Base-by-base conservation (phyloP, 2,329 filamentous ascomycete genomes). In the Nectriaceae sp. region DNA sequence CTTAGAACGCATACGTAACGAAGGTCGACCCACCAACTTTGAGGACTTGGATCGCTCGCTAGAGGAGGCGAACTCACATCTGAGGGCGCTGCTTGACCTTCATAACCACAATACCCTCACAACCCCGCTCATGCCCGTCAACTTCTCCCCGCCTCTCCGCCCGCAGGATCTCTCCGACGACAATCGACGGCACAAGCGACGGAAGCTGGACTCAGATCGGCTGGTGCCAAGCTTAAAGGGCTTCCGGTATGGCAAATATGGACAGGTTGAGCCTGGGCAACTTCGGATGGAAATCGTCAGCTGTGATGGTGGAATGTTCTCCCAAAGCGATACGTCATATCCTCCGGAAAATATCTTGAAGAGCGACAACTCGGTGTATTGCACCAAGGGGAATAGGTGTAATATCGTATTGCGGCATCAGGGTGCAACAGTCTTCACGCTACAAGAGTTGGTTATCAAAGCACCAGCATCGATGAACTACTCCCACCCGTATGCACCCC, bases 401-500 rank as follows among this genome's bases (percentile, higher is more conserved):
- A 96, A 96, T 64, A 83, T 97, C 59, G 77, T 97, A 11, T 70
- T 97, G 47, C 83, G 84, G 49, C 93, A 97, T 66, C 84, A 88
- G 56, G 90, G 89, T 38, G 84, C 84, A 31, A 87, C 88, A 2
- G 83, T 88, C 1, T 97, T 97, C 62, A 89, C 82, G 46, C 71
- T 97, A 46, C 88, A 90, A 59, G 93, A 93, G 70, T 73, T 97
- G 42, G 79, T 95, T 54, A 95, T 97, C 69, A 92, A 90, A 66
- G 90, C 89, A 10, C 93, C 93, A 1, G 83, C 84, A 29, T 75
- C 80, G 37, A 68, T 66, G 55, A 89, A 89, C 44, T 96, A 91
- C 68, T 92, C 90, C 51, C 86, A 90, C 59, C 91, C 91, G 89
- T 95, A 83, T 70, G 89, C 82, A n/a, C n/a, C n/a, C n/a, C 36